Conservation (phyloP, 805 yeast genomes). For the Barnettozyma pratensis region DNA sequence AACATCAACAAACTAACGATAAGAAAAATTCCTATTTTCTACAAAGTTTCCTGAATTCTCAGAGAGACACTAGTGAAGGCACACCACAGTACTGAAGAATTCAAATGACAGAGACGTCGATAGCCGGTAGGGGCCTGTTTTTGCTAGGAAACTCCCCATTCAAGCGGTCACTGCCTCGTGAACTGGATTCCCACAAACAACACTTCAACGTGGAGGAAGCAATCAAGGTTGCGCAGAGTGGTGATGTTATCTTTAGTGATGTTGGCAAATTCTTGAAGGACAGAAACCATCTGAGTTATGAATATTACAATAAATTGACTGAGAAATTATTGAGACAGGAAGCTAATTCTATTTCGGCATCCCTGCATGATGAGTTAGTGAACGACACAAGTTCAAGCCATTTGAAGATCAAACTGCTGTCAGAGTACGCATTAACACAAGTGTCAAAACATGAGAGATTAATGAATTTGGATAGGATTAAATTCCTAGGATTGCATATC, state of each 20-base stretch:
- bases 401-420: constrained; percentile 17
- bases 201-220: constrained; percentile 8
- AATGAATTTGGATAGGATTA: constrained; percentile 13
- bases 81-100: not conserved
- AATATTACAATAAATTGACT: constrained; percentile 1
- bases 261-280: constrained; percentile 7
- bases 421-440: constrained; percentile 19
- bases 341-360: constrained; percentile 3
- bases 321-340: constrained; percentile 1
- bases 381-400: constrained; percentile 11
- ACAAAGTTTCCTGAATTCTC: too few relatives aligned
- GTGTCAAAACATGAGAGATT: constrained; percentile 9
- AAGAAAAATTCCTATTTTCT: not conserved
- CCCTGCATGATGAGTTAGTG: constrained; percentile 12
- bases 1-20: not conserved
- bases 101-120: constrained; percentile 2
- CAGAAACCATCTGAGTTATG: not conserved
- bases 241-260: constrained; percentile 10
- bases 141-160: constrained; percentile 19
- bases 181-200: constrained; percentile 2
- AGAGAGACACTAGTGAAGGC: too few relatives aligned
- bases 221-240: not conserved
- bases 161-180: constrained; percentile 13
- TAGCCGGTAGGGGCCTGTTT: constrained; percentile 5
- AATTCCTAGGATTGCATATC: constrained; percentile 5